These are phyloP conservation scores for Aspergillus mulundensis DNA, from an alignment of 495 filamentous ascomycete genomes.

Conservation along the genomic window DNA sequence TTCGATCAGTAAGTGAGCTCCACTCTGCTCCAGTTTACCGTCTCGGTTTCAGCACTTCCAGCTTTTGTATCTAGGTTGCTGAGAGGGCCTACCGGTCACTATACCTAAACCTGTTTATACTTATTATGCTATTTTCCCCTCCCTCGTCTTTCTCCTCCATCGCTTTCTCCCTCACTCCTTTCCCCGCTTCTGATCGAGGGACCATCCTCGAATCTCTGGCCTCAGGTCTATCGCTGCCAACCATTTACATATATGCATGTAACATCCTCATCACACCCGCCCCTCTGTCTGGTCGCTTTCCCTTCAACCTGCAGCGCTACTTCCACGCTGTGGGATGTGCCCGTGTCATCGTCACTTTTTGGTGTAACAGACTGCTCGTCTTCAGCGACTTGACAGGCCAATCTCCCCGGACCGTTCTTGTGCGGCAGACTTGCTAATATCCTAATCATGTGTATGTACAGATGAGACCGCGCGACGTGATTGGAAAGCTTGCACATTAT, in stretches of 20 bases:
- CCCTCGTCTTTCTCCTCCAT: conserved; percentile 8
- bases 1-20: conserved; percentile 25
- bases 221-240: conserved; percentile 13
- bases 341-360: conserved; percentile 41
- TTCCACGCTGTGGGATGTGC: conserved; percentile 40
- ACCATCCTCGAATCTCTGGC: conserved; percentile 20
- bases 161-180: conserved; percentile 4
- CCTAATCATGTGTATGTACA: conserved; percentile 41
- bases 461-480: conserved; percentile 41
- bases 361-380: conserved; percentile 38
- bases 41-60: conserved; percentile 20
- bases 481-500: conserved; percentile 35
- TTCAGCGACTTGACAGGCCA: conserved; percentile 33
- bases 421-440: conserved; percentile 42
- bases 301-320: conserved; percentile 31
- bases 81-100: conserved; percentile 20
- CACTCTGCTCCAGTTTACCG: conserved; percentile 19
- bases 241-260: conserved; percentile 21
- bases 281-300: conserved; percentile 29
- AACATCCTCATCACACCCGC: conserved; percentile 20
- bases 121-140: conserved; percentile 15
- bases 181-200: conserved; percentile 27
- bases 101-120: conserved; percentile 29
- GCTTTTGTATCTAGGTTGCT: conserved; percentile 21
- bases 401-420: conserved; percentile 31